These are phyloP conservation scores for Dactylellina cionopaga DNA, from an alignment of 2,329 filamentous ascomycete genomes.

Conservation along the genomic window DNA sequence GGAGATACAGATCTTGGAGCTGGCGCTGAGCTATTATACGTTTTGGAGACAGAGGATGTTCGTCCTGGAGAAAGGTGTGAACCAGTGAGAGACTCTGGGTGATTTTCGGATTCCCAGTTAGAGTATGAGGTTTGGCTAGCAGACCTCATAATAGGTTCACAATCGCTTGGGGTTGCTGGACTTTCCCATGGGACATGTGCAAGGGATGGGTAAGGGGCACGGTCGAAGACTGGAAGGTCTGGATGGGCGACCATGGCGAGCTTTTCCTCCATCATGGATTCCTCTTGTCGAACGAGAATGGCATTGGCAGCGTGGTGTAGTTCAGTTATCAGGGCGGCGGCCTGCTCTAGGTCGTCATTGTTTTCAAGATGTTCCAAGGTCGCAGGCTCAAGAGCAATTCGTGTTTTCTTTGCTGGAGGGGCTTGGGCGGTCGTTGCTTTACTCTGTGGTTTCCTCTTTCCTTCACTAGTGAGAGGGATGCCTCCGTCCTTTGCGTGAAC, in stretches of 20 bases:
- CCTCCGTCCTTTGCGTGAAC: constrained; percentile 98
- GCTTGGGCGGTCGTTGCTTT: constrained; percentile 69
- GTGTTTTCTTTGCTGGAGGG: constrained; percentile 47
- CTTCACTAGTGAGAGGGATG: constrained; percentile 90
- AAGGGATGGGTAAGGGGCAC: constrained; percentile 66
- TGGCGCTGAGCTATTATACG: constrained; percentile 33
- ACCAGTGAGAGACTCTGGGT: constrained; percentile 35
- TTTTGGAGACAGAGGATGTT: constrained; percentile 31
- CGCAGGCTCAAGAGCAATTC: constrained; percentile 81
- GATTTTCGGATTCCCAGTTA: constrained; percentile 52
- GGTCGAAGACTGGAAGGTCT: constrained; percentile 50
- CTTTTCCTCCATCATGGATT: constrained; percentile 60
- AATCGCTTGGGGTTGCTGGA: constrained; percentile 51
- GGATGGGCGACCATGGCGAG: constrained; percentile 61
- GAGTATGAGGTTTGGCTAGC: constrained; percentile 50
- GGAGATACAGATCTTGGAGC: constrained; percentile 49
- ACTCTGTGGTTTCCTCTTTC: constrained; percentile 81
- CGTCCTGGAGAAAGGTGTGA: constrained; percentile 46
- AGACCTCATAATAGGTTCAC: constrained; percentile 52
- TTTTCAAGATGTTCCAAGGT: constrained; percentile 92
- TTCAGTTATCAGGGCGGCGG: constrained; percentile 98
- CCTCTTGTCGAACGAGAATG: constrained; percentile 70
- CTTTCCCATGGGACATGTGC: constrained; percentile 61
- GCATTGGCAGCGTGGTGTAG: constrained; percentile 95
- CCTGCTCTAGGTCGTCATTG: constrained; percentile 93